Percentiles rank a stretch among this genome's conserved stretches.
These are phyloP conservation scores for Dryadomyces sulphureus DNA, from an alignment of 2,329 filamentous ascomycete genomes.

Conservation along the genomic window DNA sequence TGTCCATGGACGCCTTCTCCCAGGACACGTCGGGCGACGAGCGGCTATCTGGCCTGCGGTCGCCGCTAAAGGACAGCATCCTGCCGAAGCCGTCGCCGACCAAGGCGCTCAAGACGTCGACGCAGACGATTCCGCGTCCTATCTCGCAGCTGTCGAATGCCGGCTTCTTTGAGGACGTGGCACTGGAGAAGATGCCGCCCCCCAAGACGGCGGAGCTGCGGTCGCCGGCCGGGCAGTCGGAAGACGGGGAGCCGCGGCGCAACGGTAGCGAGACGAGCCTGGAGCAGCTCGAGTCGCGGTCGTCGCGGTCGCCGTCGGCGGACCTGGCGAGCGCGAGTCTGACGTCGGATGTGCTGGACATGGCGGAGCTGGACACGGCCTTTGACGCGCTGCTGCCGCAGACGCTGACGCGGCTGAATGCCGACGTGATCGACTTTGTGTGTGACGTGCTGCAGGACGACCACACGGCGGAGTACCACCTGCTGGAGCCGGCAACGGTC, in stretches of 20 bases:
- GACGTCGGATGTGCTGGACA: slow-evolving; percentile 5
- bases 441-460: slow-evolving; percentile 46
- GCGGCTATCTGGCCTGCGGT: slow-evolving; percentile 15
- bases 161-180: slow-evolving; percentile 18
- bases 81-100: slow-evolving; percentile 6
- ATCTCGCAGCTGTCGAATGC: slow-evolving; percentile 20
- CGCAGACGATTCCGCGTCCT: slow-evolving; percentile 15
- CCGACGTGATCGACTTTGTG: slow-evolving; percentile 43
- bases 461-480: slow-evolving; percentile 32
- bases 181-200: slow-evolving; percentile 19
- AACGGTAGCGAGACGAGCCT: slow-evolving; percentile 9
- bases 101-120: slow-evolving; percentile 12
- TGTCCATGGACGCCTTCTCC: slow-evolving; percentile 19
- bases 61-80: slow-evolving; percentile 16
- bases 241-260: slow-evolving; percentile 9
- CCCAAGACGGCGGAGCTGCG: slow-evolving; percentile 14
- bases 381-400: slow-evolving; percentile 35
- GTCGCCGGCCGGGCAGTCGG: slow-evolving; percentile 10
- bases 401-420: slow-evolving; percentile 35
- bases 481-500: slow-evolving; percentile 26
- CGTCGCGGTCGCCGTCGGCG: slow-evolving; percentile 10
- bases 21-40: slow-evolving; percentile 16
- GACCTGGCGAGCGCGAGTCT: slow-evolving; percentile 11
- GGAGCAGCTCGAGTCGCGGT: slow-evolving; percentile 11
- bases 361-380: slow-evolving; percentile 13